Base-by-base conservation (phyloP, 192 early-diverging fungal species). In the Coemansia sp. region DNA sequence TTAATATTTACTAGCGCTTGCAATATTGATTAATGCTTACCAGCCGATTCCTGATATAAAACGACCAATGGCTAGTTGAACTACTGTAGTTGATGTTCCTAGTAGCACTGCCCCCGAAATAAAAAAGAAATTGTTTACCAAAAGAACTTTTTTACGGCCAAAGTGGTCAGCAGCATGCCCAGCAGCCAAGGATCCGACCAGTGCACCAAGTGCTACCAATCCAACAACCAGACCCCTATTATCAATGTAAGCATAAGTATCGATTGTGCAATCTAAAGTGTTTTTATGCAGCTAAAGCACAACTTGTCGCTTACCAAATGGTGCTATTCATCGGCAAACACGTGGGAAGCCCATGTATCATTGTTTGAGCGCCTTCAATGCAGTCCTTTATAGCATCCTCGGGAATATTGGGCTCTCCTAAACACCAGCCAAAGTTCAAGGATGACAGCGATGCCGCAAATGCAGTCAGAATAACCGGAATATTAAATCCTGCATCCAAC, bases 61-160 rank as follows among this genome's bases (percentile, higher is more conserved):
- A 46, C 92, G 86, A 11, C 89, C 92, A 21, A 86, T 40, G 48
- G 80, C 78, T 49, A 91, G 80, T 70, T 85, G 84, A 4, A 70
- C 71, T 21, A 80, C 55, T 3, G 81, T 79, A 0, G 80, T 74
- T 13, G 86, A 79, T 13, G 85, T 75, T 15, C 78, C 71, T 9
- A 92, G 64, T 3, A 88, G 59, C 23, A 89, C 21, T 7, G 80
- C 80, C 6, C 91, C 87, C 14, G 84, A n/a, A 2, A 91, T 71
- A 57, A 81, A 91, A 30, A 83, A 81, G 2, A 82, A 35, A 58
- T 88, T 92, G 59, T 80, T 83, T 41, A 62, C 79, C 13, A 91
- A 68, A 49, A 94, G 72, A 6, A 80, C 56, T 0, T 68, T 63
- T 44, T 84, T 82, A 35, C 89, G 84, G 19, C 89, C 89, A 61